phyloP scores from a whole-genome alignment of 257 asterid genomes.

The Scutellaria barbata region DNA sequence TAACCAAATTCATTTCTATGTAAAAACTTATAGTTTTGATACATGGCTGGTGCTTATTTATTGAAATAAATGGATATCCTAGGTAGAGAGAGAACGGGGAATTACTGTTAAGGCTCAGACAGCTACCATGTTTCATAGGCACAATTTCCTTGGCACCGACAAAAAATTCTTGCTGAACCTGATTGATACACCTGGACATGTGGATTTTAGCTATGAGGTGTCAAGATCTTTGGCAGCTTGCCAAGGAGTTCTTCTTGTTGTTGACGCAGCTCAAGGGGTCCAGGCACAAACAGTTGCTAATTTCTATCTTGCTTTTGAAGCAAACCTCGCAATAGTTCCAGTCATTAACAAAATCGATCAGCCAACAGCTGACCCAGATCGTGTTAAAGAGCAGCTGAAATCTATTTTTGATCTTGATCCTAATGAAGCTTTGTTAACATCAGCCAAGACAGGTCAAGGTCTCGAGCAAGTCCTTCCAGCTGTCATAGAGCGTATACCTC shows the following conservation, averaged over 20 bases:
- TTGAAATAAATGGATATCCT: slow-evolving; percentile 37
- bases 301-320: slow-evolving; percentile 93
- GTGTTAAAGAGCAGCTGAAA: slow-evolving; percentile 89
- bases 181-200: slow-evolving; percentile 98
- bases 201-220: slow-evolving; percentile 95
- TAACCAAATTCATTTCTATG: slow-evolving; percentile 17
- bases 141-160: slow-evolving; percentile 62
- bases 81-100: slow-evolving; percentile 99
- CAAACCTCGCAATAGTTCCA: slow-evolving; percentile 80
- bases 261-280: slow-evolving; percentile 98
- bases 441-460: slow-evolving; percentile 96
- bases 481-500: slow-evolving; percentile 89
- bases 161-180: slow-evolving; percentile 74
- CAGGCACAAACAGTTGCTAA: slow-evolving; percentile 99
- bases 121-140: slow-evolving; percentile 92
- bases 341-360: slow-evolving; percentile 96
- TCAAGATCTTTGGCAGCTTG: slow-evolving; percentile 98
- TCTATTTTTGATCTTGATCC: slow-evolving; percentile 96
- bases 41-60: slow-evolving; percentile 21
- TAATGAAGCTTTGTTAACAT: slow-evolving; percentile 73
- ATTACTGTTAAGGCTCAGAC: slow-evolving; percentile 99
- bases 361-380: slow-evolving; percentile 97
- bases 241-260: slow-evolving; percentile 96
- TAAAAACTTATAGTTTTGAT: not conserved
- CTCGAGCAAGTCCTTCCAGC: slow-evolving; percentile 95